These are phyloP conservation scores for Tetraselmis chui DNA, from an alignment of 139 green algal genomes.

Conservation along the genomic window DNA sequence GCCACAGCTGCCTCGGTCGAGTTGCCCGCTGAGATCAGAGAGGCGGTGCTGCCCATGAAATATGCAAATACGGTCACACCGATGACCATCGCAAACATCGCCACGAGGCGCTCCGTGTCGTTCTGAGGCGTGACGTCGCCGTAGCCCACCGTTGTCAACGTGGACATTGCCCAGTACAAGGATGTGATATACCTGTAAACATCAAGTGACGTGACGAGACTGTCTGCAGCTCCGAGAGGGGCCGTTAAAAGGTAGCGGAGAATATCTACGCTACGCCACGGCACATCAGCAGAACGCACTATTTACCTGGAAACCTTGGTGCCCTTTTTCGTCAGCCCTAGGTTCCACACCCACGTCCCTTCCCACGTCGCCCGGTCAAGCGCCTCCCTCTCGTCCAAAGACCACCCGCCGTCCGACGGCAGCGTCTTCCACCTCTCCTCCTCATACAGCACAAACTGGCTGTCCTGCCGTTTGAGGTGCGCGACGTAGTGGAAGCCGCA, in stretches of 20 bases:
- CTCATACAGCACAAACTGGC: neutral
- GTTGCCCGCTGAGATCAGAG: conserved; percentile 30
- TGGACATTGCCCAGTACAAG: conserved; percentile 39
- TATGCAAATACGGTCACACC: conserved; percentile 34
- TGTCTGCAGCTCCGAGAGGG: no score
- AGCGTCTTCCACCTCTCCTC: neutral
- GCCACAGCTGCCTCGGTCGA: neutral
- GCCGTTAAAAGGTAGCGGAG: no score
- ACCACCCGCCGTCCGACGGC: neutral
- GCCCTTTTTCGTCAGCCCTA: neutral
- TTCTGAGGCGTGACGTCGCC: conserved; percentile 31
- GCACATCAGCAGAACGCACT: no score
- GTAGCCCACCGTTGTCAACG: conserved; percentile 38
- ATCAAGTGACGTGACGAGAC: no score
- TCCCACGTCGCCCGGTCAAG: neutral
- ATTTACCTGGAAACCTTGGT: neutral
- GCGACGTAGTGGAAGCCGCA: conserved; percentile 44
- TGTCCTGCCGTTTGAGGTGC: neutral
- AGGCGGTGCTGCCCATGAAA: conserved; percentile 31
- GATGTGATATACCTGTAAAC: conserved; percentile 31
- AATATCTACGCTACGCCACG: no score
- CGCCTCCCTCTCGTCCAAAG: neutral
- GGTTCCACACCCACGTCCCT: neutral
- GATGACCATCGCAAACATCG: conserved; percentile 34
- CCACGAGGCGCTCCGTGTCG: conserved; percentile 26